Evolutionary conservation across 129 eudicot species (phyloP), one percentile per base, ranked within the genome.

Genomic region (Saussurea involucrata): DNA sequence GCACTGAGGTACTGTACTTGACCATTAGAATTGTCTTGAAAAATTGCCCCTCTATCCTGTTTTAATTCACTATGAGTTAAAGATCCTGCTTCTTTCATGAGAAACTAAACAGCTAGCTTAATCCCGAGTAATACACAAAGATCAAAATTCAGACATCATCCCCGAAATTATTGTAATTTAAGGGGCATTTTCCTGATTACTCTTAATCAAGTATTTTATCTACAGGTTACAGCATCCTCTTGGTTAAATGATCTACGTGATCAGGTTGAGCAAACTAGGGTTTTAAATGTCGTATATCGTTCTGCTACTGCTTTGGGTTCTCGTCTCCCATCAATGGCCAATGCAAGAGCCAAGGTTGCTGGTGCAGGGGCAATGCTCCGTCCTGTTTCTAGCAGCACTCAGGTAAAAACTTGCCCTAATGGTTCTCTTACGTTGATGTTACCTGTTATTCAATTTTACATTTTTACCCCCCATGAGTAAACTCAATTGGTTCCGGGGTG

Each of bases 181-280:
- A 25, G 63, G 69, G 42, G 61, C 18, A 24, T 64, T 17, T 33
- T 11, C 21, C 61, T 5, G 64, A 66, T 2, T 24, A 46, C 36
- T 33, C 64, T 31, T 63, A 63, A 33, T 55, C 7, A 44, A 57
- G 13, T 2, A 13, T 63, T 74, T 31, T 74, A n/a, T 74, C 8
- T 29, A 76, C 87, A 95, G 99, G 97, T 95, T 66, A 95, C 96
- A 6, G 97, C 96, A 31, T 95, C 99, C 24, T 92, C 99, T 76
- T 95, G 99, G 99, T 74, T 88, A 75, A 92, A 88, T 78, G 99
- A 95, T 88, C 87, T 95, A 70, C 95, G 99, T 67, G 99, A 95
- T 84, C 99, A 95, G 90, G 91, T 95, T 74, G 99, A 95, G 87
- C 90, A 83, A 75, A 95, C 90, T 33, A 78, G 96, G 76, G 95